Evolutionary conservation across 352 stramenopile species (phyloP).

Genomic region (Globisporangium ultimum): DNA sequence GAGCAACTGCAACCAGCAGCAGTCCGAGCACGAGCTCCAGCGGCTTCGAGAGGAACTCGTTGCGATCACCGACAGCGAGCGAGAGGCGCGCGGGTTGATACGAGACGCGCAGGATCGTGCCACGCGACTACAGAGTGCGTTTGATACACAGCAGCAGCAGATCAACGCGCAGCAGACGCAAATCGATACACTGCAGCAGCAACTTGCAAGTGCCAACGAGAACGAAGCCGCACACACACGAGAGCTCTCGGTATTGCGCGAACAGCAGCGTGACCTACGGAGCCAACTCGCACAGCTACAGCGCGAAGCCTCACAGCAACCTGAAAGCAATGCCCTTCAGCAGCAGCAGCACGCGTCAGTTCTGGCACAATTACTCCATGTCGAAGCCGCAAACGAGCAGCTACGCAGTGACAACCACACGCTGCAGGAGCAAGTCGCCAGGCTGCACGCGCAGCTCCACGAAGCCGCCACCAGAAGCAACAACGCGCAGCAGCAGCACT

Average conservation of each 20-base stretch:
- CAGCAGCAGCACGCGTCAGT: conserved; percentile 13
- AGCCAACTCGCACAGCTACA: conserved; percentile 14
- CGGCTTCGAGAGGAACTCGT: conserved; percentile 6
- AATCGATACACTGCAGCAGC: conserved; percentile 4
- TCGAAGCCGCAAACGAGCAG: conserved; percentile 21
- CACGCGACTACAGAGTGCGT: conserved; percentile 3
- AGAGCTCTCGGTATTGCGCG: conserved; percentile 11
- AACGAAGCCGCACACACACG: not conserved
- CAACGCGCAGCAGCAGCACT: conserved; percentile 9
- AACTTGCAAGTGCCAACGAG: conserved; percentile 1
- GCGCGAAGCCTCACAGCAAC: conserved; percentile 5
- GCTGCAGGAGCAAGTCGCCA: conserved; percentile 34
- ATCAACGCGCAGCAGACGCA: not conserved
- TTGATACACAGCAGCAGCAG: not conserved
- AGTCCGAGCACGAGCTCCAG: conserved; percentile 6
- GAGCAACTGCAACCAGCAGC: not conserved
- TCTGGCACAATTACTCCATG: conserved; percentile 4
- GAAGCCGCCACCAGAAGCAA: conserved; percentile 19
- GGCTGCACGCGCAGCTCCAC: conserved; percentile 33
- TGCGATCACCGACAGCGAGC: not conserved
- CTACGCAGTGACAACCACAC: conserved; percentile 24
- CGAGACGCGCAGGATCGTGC: conserved; percentile 1
- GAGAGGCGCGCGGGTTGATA: not conserved
- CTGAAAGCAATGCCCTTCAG: conserved; percentile 2
- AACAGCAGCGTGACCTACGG: conserved; percentile 13